Base-by-base conservation (phyloP, 768 basidiomycete species). In the Boletus rex-veris region DNA sequence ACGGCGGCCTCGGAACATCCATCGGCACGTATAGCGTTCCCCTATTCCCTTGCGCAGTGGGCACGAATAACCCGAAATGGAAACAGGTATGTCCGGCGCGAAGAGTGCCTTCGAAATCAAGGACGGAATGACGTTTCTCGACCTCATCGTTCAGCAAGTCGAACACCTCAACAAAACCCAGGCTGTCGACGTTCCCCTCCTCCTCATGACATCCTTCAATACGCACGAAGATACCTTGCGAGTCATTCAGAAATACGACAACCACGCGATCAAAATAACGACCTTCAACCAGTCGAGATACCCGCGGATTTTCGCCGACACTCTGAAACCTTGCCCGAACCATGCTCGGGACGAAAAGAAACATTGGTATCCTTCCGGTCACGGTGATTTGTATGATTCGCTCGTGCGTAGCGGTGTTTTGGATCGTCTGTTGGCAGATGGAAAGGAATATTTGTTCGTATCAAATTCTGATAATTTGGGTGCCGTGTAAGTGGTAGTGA, bases 151-250 rank as follows among this genome's bases (percentile, higher is more conserved):
- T 43, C 83, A 92, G 60, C 94, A 97, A 75, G 93, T 98, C 65
- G 92, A 97, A 79, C 91, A 96, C 21, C 21, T 24, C 21, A 24
- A 24, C 21, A 24, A 24, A 24, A 4, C 83, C 45, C 77, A 83
- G 67, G 83, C 82, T 58, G 87, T 91, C 73, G 88, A 97, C 73
- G 91, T 96, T 42, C 94, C 92, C n/a, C 88, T 97, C 71, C 89
- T 97, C 75, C 84, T 98, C 67, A 96, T 97, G 96, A 97, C 94
- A 67, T 96, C 92, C 52, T 98, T 98, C 81, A 96, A 96, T 79
- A 98, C 95, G 18, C 90, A 94, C 70, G 92, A 97, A 36, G 94
- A 98, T 71, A 96, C 95, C 46, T 84, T 91, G 58, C 88, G 91
- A 61, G 92, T 97, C 80, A 92, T 95, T 74, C 92, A 97, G 73